Percentiles rank a stretch among this genome's conserved stretches.
These are phyloP conservation scores for Sanghuangporus sanghuang DNA, from an alignment of 1,284 basidiomycete species.

Conservation along the genomic window DNA sequence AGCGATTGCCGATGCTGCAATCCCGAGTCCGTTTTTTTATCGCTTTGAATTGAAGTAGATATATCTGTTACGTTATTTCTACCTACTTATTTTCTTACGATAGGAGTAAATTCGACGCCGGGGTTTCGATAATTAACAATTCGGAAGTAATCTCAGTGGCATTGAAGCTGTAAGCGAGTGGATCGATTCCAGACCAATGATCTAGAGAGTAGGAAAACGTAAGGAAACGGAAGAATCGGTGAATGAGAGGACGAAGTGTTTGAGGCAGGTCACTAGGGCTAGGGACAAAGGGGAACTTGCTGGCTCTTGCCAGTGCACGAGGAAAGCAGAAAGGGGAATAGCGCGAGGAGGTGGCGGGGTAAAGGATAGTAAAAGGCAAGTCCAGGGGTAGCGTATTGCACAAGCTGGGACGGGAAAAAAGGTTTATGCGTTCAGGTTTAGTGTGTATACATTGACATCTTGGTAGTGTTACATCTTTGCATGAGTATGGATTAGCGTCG, in stretches of 20 bases:
- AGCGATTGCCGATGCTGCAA: no score
- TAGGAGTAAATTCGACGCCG: no score
- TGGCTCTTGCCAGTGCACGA: not conserved
- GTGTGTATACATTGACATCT: not conserved
- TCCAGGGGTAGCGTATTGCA: no score
- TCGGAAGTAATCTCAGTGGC: no score
- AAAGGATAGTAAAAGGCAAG: not conserved
- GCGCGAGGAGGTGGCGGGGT: not conserved
- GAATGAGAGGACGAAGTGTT: not conserved
- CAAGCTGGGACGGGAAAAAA: not conserved
- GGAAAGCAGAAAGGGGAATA: not conserved
- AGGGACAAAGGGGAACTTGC: not conserved
- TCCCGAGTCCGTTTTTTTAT: no score
- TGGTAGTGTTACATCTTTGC: not conserved
- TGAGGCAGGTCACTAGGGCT: not conserved
- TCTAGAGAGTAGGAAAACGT: not conserved
- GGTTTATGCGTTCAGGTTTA: not conserved
- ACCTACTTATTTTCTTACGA: no score
- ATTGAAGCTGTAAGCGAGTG: no score
- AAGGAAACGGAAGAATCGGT: not conserved
- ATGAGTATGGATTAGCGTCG: not conserved
- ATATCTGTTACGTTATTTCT: no score
- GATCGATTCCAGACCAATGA: no score
- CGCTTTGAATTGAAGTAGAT: no score
- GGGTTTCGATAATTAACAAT: no score